A percentile compares a stretch with the other conserved stretches of the same genome.
These are phyloP conservation scores for Phanerodontia chrysosporium DNA, from an alignment of 768 basidiomycete species.

Conservation along the genomic window DNA sequence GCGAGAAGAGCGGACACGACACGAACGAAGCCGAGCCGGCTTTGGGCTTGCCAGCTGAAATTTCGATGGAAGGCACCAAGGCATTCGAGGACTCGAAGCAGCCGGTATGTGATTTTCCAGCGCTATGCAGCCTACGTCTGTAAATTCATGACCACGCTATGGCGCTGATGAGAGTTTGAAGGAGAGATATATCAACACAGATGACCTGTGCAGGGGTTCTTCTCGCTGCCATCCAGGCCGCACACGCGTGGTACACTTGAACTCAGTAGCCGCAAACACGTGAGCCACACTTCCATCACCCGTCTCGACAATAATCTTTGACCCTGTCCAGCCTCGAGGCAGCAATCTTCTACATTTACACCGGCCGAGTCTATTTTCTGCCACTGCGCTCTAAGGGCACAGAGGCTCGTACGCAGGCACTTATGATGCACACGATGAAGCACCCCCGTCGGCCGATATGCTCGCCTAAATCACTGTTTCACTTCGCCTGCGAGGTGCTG, in stretches of 20 bases:
- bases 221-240: too few species aligned
- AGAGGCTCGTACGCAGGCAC: neutral
- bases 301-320: neutral
- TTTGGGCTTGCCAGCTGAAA: too few species aligned
- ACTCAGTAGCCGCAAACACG: too few species aligned
- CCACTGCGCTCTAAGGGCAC: conserved; percentile 2
- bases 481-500: neutral
- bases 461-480: conserved; percentile 5
- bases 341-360: neutral
- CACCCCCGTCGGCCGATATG: neutral
- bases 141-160: too few species aligned
- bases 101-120: too few species aligned
- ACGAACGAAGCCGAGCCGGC: too few species aligned
- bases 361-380: neutral
- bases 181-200: too few species aligned
- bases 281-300: neutral
- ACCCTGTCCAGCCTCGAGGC: neutral
- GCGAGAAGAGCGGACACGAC: neutral
- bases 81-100: neutral
- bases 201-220: too few species aligned
- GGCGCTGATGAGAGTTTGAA: too few species aligned
- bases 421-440: neutral
- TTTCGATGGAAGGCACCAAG: too few species aligned
- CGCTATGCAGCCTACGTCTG: too few species aligned
- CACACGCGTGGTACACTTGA: too few species aligned